These are phyloP conservation scores for Pleurotus sapidus DNA, from an alignment of 768 basidiomycete species.

Conservation along the genomic window DNA sequence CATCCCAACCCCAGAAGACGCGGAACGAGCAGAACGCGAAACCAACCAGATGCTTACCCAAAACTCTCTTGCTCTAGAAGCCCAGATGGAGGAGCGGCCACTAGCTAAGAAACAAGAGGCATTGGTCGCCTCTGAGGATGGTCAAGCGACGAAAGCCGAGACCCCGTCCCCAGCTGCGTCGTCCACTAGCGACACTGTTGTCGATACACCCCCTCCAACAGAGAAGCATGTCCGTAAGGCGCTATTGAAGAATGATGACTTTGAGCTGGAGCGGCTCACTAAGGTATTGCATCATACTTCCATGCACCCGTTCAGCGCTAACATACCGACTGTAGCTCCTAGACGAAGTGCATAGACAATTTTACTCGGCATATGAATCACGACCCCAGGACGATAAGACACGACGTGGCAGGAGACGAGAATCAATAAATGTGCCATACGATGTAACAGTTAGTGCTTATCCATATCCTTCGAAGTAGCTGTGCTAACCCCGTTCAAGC, in stretches of 20 bases:
- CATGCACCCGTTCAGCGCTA: background rate
- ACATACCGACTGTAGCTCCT: conserved; percentile 56
- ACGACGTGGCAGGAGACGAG: conserved; percentile 21
- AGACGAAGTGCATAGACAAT: conserved; percentile 72
- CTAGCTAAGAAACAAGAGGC: conserved; percentile 86
- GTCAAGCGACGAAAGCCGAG: conserved; percentile 18
- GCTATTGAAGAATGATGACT: conserved; percentile 83
- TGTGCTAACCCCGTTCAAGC: conserved; percentile 37
- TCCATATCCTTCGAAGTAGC: conserved; percentile 1
- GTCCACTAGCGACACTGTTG: conserved; percentile 11
- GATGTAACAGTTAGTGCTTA: conserved; percentile 77
- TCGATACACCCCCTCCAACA: conserved; percentile 23
- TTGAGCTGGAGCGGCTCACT: conserved; percentile 75
- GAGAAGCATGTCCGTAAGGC: conserved; percentile 63
- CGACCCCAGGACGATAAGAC: conserved; percentile 23
- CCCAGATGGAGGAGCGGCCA: conserved; percentile 83
- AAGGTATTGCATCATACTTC: conserved; percentile 44
- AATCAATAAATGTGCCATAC: conserved; percentile 33
- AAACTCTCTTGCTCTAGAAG: conserved; percentile 77
- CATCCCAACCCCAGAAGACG: conserved; percentile 32
- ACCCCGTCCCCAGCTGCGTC: conserved; percentile 11
- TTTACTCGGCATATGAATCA: conserved; percentile 67
- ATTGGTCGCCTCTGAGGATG: conserved; percentile 41
- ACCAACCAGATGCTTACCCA: conserved; percentile 59
- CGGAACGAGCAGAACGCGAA: conserved; percentile 40